Percentiles rank a stretch among this genome's conserved stretches.
phyloP scores from a whole-genome alignment of 2,329 filamentous ascomycete species.

The Claviceps citrina region DNA sequence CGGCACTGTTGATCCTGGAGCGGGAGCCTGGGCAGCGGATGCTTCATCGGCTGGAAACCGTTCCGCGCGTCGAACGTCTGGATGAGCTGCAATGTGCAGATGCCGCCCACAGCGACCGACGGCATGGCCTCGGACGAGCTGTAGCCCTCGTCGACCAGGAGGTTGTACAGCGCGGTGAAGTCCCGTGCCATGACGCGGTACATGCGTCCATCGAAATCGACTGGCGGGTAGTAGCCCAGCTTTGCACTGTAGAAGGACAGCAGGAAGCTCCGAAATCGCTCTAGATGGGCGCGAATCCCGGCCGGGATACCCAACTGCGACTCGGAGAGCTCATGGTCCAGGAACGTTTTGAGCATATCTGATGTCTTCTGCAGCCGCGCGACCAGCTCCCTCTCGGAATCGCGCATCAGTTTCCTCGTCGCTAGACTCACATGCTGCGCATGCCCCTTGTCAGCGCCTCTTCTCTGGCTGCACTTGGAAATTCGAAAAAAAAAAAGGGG shows the following conservation, averaged over 20 bases:
- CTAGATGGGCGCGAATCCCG: conserved; percentile 49
- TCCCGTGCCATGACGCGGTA: conserved; percentile 50
- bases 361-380: conserved; percentile 42
- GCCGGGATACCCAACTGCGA: conserved; percentile 47
- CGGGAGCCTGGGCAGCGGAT: conserved; percentile 55
- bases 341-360: conserved; percentile 46
- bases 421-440: conserved; percentile 31
- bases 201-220: conserved; percentile 27
- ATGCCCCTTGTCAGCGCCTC: neutral
- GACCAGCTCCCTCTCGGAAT: conserved; percentile 50
- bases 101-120: conserved; percentile 44
- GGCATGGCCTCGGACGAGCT: conserved; percentile 34
- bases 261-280: conserved; percentile 56
- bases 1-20: conserved; percentile 17
- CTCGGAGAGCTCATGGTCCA: conserved; percentile 55
- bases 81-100: conserved; percentile 55
- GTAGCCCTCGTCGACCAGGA: conserved; percentile 49
- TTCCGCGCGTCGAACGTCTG: conserved; percentile 49
- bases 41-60: conserved; percentile 41
- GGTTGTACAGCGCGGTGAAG: conserved; percentile 55
- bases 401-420: conserved; percentile 50
- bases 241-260: conserved; percentile 49
- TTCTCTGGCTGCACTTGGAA: neutral
- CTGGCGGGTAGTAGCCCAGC: conserved; percentile 58
- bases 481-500: neutral